Evolutionary conservation across 768 basidiomycete species (phyloP).

Genomic region (Amanita subjunquillea): DNA sequence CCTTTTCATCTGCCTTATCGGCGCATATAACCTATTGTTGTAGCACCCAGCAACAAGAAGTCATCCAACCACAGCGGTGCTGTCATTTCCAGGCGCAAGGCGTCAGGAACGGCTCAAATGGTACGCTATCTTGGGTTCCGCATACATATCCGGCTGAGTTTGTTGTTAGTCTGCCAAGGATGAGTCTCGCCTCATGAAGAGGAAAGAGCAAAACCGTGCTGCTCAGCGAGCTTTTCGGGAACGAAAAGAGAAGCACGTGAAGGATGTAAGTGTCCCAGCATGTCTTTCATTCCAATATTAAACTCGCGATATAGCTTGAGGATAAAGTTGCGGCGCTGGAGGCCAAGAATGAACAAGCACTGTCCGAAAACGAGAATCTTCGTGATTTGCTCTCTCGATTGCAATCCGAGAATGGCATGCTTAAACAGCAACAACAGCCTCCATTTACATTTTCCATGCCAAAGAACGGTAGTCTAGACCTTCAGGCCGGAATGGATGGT

Average conservation of each 20-base stretch:
- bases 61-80: conserved; percentile 13
- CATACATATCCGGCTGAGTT: background rate
- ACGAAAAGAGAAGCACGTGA: conserved; percentile 94
- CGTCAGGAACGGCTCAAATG: conserved; percentile 17
- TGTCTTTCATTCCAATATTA: background rate
- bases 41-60: conserved; percentile 11
- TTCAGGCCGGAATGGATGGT: conserved; percentile 10
- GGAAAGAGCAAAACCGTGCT: conserved; percentile 95
- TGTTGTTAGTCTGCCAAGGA: conserved; percentile 38
- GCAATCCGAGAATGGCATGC: conserved; percentile 76
- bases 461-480: conserved; percentile 14
- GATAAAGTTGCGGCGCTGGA: conserved; percentile 85
- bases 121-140: conserved; percentile 10
- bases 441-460: conserved; percentile 82
- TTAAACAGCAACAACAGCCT: conserved; percentile 46
- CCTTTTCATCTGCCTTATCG: background rate
- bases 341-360: conserved; percentile 62
- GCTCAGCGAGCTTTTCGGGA: conserved; percentile 97
- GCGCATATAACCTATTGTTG: conserved; percentile 4
- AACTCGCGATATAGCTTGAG: conserved; percentile 52
- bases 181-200: conserved; percentile 67
- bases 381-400: conserved; percentile 77
- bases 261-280: conserved; percentile 58
- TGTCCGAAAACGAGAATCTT: conserved; percentile 80
- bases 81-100: conserved; percentile 23